Evolutionary conservation across 208 protist genomes (phyloP).

Genomic region (Leishmania amazonensis): DNA sequence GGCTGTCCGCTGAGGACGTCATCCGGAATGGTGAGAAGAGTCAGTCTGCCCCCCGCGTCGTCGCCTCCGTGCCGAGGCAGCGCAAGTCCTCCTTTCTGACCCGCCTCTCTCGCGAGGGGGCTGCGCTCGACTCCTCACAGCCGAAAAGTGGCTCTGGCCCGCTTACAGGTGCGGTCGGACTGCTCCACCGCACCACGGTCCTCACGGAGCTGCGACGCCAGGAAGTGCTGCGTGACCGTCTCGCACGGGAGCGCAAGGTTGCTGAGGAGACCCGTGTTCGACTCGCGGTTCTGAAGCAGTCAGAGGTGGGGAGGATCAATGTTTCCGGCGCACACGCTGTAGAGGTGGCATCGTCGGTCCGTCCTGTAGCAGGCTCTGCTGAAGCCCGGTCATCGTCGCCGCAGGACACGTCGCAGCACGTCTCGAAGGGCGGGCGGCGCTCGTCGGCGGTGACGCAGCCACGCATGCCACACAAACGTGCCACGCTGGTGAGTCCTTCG

Average conservation of each 20-base stretch:
- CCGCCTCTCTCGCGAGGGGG: not conserved
- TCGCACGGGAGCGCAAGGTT: constrained; percentile 34
- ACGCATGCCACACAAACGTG: not conserved
- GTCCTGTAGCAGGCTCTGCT: not conserved
- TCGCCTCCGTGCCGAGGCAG: not conserved
- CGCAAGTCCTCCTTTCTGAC: not conserved
- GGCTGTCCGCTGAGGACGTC: not conserved
- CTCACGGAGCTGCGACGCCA: constrained; percentile 44
- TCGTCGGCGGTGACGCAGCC: not conserved
- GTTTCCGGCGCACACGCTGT: not conserved
- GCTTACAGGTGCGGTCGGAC: not conserved
- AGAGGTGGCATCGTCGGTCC: not conserved
- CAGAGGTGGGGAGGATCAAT: not conserved
- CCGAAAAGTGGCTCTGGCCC: not conserved
- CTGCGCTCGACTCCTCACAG: not conserved
- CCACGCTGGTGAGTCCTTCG: not conserved
- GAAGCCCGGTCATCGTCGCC: not conserved
- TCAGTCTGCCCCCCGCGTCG: not conserved
- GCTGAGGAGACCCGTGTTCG: constrained; percentile 28
- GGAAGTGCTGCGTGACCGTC: constrained; percentile 39
- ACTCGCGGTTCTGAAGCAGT: constrained; percentile 1
- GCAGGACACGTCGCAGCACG: not conserved
- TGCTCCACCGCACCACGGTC: constrained; percentile 25
- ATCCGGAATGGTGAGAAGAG: not conserved
- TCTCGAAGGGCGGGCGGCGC: not conserved